Evolutionary conservation across 257 asterid species (phyloP).

Genomic region (Solanum gandarillasii): DNA sequence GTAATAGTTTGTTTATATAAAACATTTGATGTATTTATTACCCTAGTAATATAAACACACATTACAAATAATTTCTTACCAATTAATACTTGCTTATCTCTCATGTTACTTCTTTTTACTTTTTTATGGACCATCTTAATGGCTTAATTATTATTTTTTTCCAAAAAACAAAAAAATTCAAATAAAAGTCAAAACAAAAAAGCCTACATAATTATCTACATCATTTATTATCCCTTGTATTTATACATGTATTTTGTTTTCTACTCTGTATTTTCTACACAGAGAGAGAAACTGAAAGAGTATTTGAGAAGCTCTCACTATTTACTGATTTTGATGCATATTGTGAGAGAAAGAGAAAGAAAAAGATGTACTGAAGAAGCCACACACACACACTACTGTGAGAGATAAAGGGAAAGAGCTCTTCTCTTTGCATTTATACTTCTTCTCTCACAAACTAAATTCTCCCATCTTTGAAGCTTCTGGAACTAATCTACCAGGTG

Average conservation of each 20-base stretch:
- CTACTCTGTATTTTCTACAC: neutral
- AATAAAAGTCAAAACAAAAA: neutral
- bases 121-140: neutral
- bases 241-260: neutral
- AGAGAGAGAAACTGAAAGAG: constrained; percentile 10
- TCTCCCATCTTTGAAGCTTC: constrained; percentile 17
- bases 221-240: neutral
- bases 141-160: neutral
- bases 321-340: constrained; percentile 62
- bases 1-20: too few relatives aligned
- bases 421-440: neutral
- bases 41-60: neutral
- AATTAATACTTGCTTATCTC: neutral
- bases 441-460: neutral
- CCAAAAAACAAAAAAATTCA: neutral
- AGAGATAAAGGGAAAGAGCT: constrained; percentile 5
- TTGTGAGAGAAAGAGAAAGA: constrained; percentile 11
- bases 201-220: neutral
- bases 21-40: neutral
- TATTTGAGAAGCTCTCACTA: constrained; percentile 57
- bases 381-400: constrained; percentile 14
- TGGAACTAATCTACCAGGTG: constrained; percentile 32
- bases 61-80: neutral
- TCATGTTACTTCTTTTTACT: neutral
- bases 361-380: constrained; percentile 37